Evolutionary conservation across 257 asterid genomes (phyloP), one percentile per base, ranked within the genome.

Genomic region (Plantago ovata): DNA sequence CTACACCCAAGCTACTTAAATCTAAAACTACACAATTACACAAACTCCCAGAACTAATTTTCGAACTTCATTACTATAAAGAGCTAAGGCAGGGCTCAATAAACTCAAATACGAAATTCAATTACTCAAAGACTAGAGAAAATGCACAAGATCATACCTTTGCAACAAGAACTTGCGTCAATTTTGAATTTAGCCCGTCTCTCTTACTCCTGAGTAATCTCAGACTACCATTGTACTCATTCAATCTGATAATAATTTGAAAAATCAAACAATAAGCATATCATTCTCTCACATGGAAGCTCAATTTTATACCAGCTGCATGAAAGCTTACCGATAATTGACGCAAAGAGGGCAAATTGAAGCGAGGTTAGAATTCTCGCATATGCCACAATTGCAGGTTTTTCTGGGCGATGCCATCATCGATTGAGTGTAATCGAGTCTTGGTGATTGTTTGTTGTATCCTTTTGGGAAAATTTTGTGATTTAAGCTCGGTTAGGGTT

Each of bases 291-390:
- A 13, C 20, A 28, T 28, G 36, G 36, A 28, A 28, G 7, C 36
- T 28, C 36, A 28, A 8, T 8, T 28, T 28, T 28, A 0, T 28
- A 28, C 36, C 4, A 28, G 36, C 36, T n/a, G 36, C 36, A 8
- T 8, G 7, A 28, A 38, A 19, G 16, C 13, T 59, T 56, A 89
- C 98, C 97, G 75, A 82, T 72, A 86, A 78, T 89, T 93, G 42
- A 89, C 95, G 69, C 99, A 93, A 59, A 67, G 41, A 36, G 89
- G 64, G 62, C 99, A 93, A 53, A 93, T 82, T 23, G 97, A 89
- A 53, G 99, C 85, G 61, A 84, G 89, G 74, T 93, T 93, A 24
- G 82, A 72, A 67, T 49, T 79, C 60, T 93, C 99, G 72, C 99
- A 93, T 10, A 93, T 33, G 53, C 83, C 94, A 72, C 98, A 93